These are phyloP conservation scores for Zangia roseola DNA, from an alignment of 768 basidiomycete genomes.

Conservation along the genomic window DNA sequence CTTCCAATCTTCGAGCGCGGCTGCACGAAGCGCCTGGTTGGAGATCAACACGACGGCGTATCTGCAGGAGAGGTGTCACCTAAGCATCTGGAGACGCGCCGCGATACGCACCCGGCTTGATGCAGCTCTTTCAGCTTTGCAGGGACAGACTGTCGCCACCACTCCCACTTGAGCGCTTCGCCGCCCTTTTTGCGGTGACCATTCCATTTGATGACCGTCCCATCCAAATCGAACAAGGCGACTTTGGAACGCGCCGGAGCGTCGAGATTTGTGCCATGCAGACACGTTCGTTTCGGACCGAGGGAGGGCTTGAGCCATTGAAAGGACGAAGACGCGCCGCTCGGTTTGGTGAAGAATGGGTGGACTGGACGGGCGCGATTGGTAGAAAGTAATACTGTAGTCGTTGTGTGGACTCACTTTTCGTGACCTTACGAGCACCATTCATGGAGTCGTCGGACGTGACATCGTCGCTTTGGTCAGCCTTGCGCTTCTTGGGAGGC, in stretches of 20 bases:
- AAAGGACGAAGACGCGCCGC: conserved; percentile 15
- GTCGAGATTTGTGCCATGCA: conserved; percentile 33
- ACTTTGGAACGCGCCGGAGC: conserved; percentile 50
- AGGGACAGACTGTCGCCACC: conserved; percentile 73
- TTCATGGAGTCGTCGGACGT: conserved; percentile 16
- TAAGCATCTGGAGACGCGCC: neutral
- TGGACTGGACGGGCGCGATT: conserved; percentile 33
- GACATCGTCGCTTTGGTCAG: conserved; percentile 10
- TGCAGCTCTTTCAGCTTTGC: conserved; percentile 58
- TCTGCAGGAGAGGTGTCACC: too few species aligned
- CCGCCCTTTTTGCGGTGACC: conserved; percentile 35
- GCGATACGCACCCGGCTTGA: conserved; percentile 54
- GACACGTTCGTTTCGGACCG: conserved; percentile 36
- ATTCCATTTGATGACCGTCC: conserved; percentile 68
- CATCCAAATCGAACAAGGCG: conserved; percentile 85
- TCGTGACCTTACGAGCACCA: conserved; percentile 21
- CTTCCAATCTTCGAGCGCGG: conserved; percentile 64
- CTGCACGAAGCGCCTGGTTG: conserved; percentile 66
- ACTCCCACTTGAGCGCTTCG: conserved; percentile 42
- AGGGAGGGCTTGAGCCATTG: conserved; percentile 35
- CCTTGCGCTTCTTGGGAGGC: conserved; percentile 17
- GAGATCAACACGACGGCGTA: conserved; percentile 75
- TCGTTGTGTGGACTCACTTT: conserved; percentile 18
- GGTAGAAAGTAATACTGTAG: neutral
- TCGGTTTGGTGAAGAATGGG: conserved; percentile 40